Evolutionary conservation across 1,139 yeast genomes (phyloP).

Genomic region (Diutina catenulata): DNA sequence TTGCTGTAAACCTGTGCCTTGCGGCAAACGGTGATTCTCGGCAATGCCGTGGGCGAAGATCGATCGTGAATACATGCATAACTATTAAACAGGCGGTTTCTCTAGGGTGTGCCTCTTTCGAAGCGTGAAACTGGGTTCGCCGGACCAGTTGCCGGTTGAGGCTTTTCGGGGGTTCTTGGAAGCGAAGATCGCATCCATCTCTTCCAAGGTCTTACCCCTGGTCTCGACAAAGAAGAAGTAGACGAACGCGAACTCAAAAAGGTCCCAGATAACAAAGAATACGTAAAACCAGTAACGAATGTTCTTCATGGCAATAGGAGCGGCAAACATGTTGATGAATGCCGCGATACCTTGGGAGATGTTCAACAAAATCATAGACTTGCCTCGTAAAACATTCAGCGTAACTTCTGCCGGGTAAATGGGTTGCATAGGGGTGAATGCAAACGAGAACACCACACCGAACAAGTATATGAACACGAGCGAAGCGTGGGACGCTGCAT

Average conservation of each 20-base stretch:
- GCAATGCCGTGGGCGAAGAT: too few species aligned
- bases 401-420: conserved; percentile 14
- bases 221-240: conserved; percentile 1
- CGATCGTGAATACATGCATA: too few species aligned
- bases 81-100: too few species aligned
- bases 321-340: conserved; percentile 13
- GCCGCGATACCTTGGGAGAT: conserved; percentile 12
- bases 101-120: too few species aligned
- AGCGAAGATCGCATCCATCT: conserved; percentile 2
- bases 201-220: not conserved
- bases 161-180: not conserved
- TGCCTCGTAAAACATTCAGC: conserved; percentile 12
- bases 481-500: conserved; percentile 10
- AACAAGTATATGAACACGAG: conserved; percentile 13
- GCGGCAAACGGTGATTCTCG: too few species aligned
- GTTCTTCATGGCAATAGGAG: conserved; percentile 14
- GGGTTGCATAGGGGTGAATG: conserved; percentile 9
- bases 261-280: conserved; percentile 13
- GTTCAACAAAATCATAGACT: conserved; percentile 11
- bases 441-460: conserved; percentile 2
- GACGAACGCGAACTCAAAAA: conserved; percentile 9
- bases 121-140: too few species aligned
- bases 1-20: too few species aligned
- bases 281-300: conserved; percentile 14
- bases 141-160: too few species aligned